Evolutionary conservation across 2,329 filamentous ascomycete genomes (phyloP).

Genomic region (Huntiella bhutanensis): DNA sequence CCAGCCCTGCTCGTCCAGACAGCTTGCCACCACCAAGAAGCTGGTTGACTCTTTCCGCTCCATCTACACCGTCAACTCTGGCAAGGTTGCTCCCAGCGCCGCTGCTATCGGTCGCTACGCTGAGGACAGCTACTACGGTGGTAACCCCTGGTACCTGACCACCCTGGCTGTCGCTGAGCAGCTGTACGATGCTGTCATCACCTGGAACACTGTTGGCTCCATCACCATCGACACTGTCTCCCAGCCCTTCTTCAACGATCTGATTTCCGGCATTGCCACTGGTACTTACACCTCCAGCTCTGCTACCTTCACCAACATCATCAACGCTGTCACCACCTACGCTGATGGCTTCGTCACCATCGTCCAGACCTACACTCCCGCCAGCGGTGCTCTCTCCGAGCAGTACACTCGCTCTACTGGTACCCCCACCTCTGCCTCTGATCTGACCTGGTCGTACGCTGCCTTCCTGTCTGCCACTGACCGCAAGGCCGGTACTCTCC

Average conservation of each 20-base stretch:
- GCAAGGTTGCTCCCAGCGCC: slow-evolving; percentile 38
- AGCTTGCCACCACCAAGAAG: slow-evolving; percentile 58
- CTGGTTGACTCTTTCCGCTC: slow-evolving; percentile 57
- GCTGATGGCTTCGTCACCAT: slow-evolving; percentile 43
- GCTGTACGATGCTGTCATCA: slow-evolving; percentile 56
- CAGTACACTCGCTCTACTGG: slow-evolving; percentile 40
- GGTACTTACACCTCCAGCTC: slow-evolving; percentile 41
- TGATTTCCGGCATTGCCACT: slow-evolving; percentile 35
- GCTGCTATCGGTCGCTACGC: slow-evolving; percentile 47
- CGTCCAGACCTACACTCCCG: slow-evolving; percentile 40
- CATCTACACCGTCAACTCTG: slow-evolving; percentile 50
- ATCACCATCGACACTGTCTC: slow-evolving; percentile 47
- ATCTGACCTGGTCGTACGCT: slow-evolving; percentile 59
- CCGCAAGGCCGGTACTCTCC: slow-evolving; percentile 35
- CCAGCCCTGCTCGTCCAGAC: slow-evolving; percentile 54
- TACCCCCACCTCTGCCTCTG: slow-evolving; percentile 39
- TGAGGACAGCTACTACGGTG: slow-evolving; percentile 56
- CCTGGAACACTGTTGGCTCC: slow-evolving; percentile 45
- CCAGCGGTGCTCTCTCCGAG: slow-evolving; percentile 47
- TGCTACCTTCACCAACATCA: slow-evolving; percentile 32
- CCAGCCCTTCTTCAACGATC: slow-evolving; percentile 51
- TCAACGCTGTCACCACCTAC: slow-evolving; percentile 36
- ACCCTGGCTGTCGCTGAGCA: slow-evolving; percentile 65
- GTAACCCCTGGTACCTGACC: slow-evolving; percentile 66
- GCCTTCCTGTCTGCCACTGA: slow-evolving; percentile 45